Conservation (phyloP, 208 protist species). For the Leishmania guyanensis region DNA sequence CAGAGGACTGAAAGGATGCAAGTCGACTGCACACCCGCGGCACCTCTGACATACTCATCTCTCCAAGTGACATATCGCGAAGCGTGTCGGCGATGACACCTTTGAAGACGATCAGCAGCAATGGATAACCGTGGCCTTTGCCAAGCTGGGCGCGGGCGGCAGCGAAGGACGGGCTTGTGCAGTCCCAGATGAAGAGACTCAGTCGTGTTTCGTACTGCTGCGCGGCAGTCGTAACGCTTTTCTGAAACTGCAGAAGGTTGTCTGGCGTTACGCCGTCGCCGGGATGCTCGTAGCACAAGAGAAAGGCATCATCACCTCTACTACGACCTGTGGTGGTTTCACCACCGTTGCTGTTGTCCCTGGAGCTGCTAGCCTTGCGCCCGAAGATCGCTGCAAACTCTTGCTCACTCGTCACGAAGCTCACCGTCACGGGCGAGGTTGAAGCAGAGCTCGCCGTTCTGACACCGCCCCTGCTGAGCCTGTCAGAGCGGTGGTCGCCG, state of each 20-base stretch:
- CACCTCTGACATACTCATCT: constrained; percentile 33
- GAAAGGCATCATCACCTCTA: constrained; percentile 33
- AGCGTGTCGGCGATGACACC: constrained; percentile 66
- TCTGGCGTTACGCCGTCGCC: constrained; percentile 47
- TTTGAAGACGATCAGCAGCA: constrained; percentile 63
- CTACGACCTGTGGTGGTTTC: not conserved
- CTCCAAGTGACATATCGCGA: constrained; percentile 29
- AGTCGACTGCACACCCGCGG: constrained; percentile 57
- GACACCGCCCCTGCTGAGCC: not conserved
- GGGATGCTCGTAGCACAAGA: constrained; percentile 76
- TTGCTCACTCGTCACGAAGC: constrained; percentile 48
- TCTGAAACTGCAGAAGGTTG: constrained; percentile 38
- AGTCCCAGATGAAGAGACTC: constrained; percentile 74
- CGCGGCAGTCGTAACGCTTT: constrained; percentile 29
- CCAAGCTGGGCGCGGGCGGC: constrained; percentile 59
- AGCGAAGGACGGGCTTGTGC: constrained; percentile 47
- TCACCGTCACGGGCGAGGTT: constrained; percentile 16
- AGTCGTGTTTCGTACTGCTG: constrained; percentile 26
- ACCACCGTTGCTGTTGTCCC: not conserved
- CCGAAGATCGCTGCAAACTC: constrained; percentile 61
- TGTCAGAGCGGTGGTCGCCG: not conserved
- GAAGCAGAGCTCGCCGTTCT: not conserved
- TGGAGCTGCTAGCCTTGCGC: not conserved
- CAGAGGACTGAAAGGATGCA: constrained; percentile 52
- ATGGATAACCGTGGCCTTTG: constrained; percentile 50